Evolutionary conservation across 768 basidiomycete species (phyloP), one percentile per base, ranked within the genome.

Genomic region (Calvatia gigantea): DNA sequence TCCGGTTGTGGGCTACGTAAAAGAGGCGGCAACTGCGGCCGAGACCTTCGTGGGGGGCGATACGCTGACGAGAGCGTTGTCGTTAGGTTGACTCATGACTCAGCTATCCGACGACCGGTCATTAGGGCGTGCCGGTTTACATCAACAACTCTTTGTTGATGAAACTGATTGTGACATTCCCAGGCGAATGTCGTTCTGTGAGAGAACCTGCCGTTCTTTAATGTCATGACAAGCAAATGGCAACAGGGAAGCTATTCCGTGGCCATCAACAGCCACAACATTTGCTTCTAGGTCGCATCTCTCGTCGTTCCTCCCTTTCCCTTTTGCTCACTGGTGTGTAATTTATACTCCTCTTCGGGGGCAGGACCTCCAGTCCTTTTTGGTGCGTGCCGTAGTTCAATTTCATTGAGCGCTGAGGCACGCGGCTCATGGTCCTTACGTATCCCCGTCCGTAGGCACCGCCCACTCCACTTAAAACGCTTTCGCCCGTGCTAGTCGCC

Each of bases 331-430:
- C 21, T 19, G 15, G 17, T 33, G 38, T 41, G 28, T 19, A 32
- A 51, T 23, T 23, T 27, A 46, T 19, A n/a, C 44, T 43, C 43
- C 39, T 35, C 33, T 55, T 35, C 37, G 45, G 32, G 56, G 56
- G 21, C 32, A 50, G 39, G 47, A 51, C 56, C 51, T 43, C 45
- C 43, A 49, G 51, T 51, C 56, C 56, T 44, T n/a, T 39, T 51
- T 21, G 48, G 56, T 51, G 28, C 17, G 49, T 35, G 47, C 41
- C 46, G 28, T 39, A 42, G 27, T 25, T 15, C n/a, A 6, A 15
- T 32, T 21, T 11, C 21, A 21, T 17, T 46, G 56, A 45, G 47
- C 43, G 39, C 31, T 41, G 38, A 51, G 39, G 8, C 50, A 52
- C 27, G 46, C 47, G 14, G 29, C 42, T 48, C 25, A n/a, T 45